Evolutionary conservation across 129 eudicot species (phyloP).

Genomic region (Artemisia annua): DNA sequence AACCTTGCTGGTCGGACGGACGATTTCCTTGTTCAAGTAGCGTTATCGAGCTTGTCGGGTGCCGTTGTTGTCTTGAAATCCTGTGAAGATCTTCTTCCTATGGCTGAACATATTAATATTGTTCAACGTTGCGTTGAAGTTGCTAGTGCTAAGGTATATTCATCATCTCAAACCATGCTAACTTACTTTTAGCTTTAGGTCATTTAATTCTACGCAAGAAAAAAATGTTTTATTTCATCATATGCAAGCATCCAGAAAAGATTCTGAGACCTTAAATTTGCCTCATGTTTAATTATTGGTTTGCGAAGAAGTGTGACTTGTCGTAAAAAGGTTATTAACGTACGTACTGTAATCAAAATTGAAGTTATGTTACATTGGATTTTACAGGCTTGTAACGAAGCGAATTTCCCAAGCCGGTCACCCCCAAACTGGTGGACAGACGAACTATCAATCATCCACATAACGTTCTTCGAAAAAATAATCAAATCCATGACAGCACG

Average conservation of each 20-base stretch:
- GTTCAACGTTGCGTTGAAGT: conserved; percentile 87
- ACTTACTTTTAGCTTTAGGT: background rate
- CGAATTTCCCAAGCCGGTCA: conserved; percentile 92
- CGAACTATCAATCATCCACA: conserved; percentile 75
- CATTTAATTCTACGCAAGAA: too few relatives aligned
- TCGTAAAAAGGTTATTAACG: too few relatives aligned
- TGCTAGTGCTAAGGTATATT: conserved; percentile 65
- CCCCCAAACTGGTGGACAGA: conserved; percentile 99
- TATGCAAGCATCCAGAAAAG: too few relatives aligned
- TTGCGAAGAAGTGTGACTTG: too few relatives aligned
- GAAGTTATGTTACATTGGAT: background rate
- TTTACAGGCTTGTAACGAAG: conserved; percentile 83
- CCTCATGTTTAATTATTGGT: too few relatives aligned
- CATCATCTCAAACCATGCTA: background rate
- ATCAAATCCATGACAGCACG: conserved; percentile 67
- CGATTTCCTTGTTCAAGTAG: conserved; percentile 83
- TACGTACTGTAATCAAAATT: too few relatives aligned
- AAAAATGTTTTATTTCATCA: too few relatives aligned
- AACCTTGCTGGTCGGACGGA: conserved; percentile 86
- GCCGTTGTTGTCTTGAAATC: conserved; percentile 85
- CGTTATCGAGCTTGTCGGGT: conserved; percentile 78
- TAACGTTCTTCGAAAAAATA: conserved; percentile 58
- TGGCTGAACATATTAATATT: conserved; percentile 67
- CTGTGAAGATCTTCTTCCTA: conserved; percentile 80
- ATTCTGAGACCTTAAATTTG: too few relatives aligned